A percentile compares a stretch with the other conserved stretches of the same genome.
Evolutionary conservation across 768 basidiomycete genomes (phyloP).

Genomic region (Leucosporidium creatinivorum): DNA sequence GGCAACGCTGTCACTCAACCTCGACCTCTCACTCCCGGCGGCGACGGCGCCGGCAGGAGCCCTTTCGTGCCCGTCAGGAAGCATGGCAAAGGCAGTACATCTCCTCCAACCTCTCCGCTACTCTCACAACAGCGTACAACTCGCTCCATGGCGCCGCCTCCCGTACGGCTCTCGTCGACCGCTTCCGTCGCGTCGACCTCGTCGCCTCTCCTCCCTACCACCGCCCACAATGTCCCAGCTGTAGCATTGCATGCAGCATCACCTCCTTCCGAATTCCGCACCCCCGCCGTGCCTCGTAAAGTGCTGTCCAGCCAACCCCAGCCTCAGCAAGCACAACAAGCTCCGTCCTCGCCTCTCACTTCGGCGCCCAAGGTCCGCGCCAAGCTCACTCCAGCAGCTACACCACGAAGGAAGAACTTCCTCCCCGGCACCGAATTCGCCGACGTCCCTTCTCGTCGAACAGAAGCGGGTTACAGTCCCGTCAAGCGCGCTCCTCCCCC

Average conservation of each 20-base stretch:
- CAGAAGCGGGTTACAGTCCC: background rate
- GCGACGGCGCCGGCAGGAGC: no score
- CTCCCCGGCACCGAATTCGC: slow-evolving; percentile 35
- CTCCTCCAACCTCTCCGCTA: background rate
- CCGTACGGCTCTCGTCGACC: background rate
- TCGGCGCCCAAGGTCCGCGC: slow-evolving; percentile 31
- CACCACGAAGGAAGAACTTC: slow-evolving; percentile 20
- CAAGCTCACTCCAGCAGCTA: slow-evolving; percentile 32
- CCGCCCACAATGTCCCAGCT: slow-evolving; percentile 12
- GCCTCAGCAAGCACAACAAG: background rate
- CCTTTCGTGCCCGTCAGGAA: slow-evolving; percentile 12
- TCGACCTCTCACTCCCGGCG: no score
- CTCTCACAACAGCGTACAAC: background rate
- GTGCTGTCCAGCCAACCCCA: background rate
- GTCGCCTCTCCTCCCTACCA: background rate
- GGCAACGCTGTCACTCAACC: no score
- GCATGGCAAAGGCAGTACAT: background rate
- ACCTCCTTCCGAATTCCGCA: background rate
- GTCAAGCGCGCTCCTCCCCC: background rate
- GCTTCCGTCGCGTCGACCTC: background rate
- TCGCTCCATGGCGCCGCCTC: background rate
- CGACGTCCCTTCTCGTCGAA: slow-evolving; percentile 21
- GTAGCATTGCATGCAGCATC: background rate
- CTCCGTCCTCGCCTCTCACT: background rate
- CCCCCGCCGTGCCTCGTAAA: background rate